phyloP scores from a whole-genome alignment of 441 rosid genomes.

The Populus hybrid region DNA sequence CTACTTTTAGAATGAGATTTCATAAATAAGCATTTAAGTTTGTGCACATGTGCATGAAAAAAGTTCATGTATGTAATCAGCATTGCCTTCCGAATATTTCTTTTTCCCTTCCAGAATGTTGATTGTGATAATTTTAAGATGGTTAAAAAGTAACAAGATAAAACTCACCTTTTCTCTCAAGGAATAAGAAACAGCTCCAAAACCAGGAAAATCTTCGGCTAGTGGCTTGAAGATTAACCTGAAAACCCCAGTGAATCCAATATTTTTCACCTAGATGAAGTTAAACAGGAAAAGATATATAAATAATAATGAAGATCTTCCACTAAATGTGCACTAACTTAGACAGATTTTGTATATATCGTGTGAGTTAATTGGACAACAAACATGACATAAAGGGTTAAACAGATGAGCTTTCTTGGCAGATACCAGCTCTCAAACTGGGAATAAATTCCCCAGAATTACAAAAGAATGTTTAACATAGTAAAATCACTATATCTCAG shows the following conservation, averaged over 20 bases:
- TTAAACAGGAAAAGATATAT: background rate
- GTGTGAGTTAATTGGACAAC: background rate
- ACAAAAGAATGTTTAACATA: too few relatives aligned
- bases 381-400: background rate
- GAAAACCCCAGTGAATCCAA: constrained; percentile 97
- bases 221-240: constrained; percentile 96
- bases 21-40: background rate
- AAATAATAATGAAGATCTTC: background rate
- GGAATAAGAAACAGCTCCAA: constrained; percentile 94
- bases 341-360: background rate
- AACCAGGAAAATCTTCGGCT: constrained; percentile 92
- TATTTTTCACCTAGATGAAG: constrained; percentile 69
- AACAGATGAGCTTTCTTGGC: too few relatives aligned
- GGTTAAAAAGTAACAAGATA: background rate
- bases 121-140: background rate
- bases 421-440: too few relatives aligned
- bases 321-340: background rate
- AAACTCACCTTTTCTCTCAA: constrained; percentile 70
- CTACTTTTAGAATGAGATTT: background rate
- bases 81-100: background rate
- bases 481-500: too few relatives aligned
- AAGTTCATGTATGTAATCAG: background rate
- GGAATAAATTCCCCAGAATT: too few relatives aligned
- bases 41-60: background rate
- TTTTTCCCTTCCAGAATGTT: background rate